Evolutionary conservation across 2,329 filamentous ascomycete species (phyloP), one percentile per base, ranked within the genome.

Genomic region (Juglanconis juglandina): DNA sequence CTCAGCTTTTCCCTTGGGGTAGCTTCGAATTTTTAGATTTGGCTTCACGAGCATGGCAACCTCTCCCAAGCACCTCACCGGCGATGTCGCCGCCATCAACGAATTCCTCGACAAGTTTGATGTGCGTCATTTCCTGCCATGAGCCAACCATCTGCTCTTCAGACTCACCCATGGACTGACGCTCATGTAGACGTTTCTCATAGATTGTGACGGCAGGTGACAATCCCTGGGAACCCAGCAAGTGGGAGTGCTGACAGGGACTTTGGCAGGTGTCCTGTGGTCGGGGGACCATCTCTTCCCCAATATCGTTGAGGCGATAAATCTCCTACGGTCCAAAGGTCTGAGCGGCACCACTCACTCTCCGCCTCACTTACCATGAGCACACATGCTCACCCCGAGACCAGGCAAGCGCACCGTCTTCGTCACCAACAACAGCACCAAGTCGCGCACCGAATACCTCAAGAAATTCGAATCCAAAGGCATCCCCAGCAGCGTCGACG

Each of bases 381-480:
- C 17, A 24, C 53, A 8, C 7, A 9, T 17, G 39, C 55, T 58
- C 17, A 61, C 39, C 10, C 30, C 41, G 2, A 4, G n/a, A 10
- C 34, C 56, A 95, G 93, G 91, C 71, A 99, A 99, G 76, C 89
- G 89, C 72, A 84, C 95, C 39, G 87, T 99, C 58, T 99, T 99
- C 72, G 95, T 99, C 56, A 99, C 95, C 46, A 99, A 99, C 79
- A 99, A 99, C 79, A 97, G 92, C 71, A 98, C 95, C 60, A 99
- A 99, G 74, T 96, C 94, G 10, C 89, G 95, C 59, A 80, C 84
- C 53, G 92, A 97, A 73, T 99, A 99, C 77, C 88, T 90, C 73
- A 92, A 94, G 79, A 99, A 98, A 72, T 88, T 99, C 62, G 86
- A 89, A 51, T 79, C 79, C 57, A 83, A 97, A 72, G 90, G 89